Base-by-base conservation (phyloP, 805 yeast species). In the Metschnikowia cubensis region DNA sequence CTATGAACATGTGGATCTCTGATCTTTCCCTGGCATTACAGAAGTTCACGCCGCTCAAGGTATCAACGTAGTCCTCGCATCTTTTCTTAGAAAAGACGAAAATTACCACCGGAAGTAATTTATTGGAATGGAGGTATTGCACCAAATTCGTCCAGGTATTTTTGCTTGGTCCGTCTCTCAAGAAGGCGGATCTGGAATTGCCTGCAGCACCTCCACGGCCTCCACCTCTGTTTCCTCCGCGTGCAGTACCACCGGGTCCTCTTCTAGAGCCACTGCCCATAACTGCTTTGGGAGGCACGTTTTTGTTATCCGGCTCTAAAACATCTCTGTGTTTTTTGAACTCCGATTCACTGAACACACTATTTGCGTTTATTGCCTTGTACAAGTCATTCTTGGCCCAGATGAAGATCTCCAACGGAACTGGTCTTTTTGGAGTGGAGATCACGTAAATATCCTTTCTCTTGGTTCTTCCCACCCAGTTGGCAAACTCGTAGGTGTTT, bases 391-490 rank as follows among this genome's bases (percentile, higher is more conserved):
- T 79, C 56, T 88, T 89, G 1, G 96, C 92, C 89, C 96, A 89
- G 13, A 89, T 71, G 55, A 76, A 84, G 36, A 92, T 87, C 61
- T 89, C 97, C 50, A 94, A 70, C 0, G 99, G 99, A 20, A 94
- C 95, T 0, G 99, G 99, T 65, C 99, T 83, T 65, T 94, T 89
- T 11, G 96, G 90, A 0, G 99, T 94, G 0, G 96, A 89, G 18
- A 94, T 94, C 43, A 94, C 99, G 61, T 94, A 92, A 7, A 94
- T 92, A 61, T 94, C 96, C 66, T 91, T 92, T 59, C 89, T 91
- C 64, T 94, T 94, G 0, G 99, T 94, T 67, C 99, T 79, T 4
- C 99, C 98, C 17, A 94, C 92, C 99, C 99, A 94, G 56, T 86
- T 88, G 7, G 99, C 99, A 76, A 94, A 94, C 64, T 94, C 99